Evolutionary conservation across 116 monocot species (phyloP).

Genomic region (Papilionanthe hybrid): DNA sequence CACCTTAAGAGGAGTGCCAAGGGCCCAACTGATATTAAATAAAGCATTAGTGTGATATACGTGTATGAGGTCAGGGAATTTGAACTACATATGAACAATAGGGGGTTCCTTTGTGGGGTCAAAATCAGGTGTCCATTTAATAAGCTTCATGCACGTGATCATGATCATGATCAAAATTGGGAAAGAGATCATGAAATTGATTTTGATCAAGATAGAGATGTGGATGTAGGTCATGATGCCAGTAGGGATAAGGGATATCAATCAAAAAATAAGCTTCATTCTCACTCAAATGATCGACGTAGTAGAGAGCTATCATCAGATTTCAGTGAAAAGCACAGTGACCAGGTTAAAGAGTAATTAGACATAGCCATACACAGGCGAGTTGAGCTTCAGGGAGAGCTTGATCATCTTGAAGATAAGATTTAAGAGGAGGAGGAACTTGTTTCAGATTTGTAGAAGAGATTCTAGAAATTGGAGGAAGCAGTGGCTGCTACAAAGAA

Average conservation of each 20-base stretch:
- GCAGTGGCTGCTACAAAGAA: too few relatives aligned
- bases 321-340: conserved; percentile 48
- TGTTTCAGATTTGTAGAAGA: too few relatives aligned
- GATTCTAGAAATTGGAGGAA: too few relatives aligned
- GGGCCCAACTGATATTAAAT: too few relatives aligned
- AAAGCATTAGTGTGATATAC: too few relatives aligned
- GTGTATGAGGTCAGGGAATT: too few relatives aligned
- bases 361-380: conserved; percentile 38
- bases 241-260: conserved; percentile 45
- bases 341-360: conserved; percentile 55
- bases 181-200: conserved; percentile 47
- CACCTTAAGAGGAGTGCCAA: too few relatives aligned
- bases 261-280: conserved; percentile 26
- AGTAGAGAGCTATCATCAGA: conserved; percentile 65
- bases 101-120: too few relatives aligned
- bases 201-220: conserved; percentile 40
- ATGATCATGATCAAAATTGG: conserved; percentile 34
- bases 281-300: conserved; percentile 21
- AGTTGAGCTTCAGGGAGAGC: conserved; percentile 73
- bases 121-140: too few relatives aligned
- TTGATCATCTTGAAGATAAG: too few relatives aligned
- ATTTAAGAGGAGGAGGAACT: too few relatives aligned
- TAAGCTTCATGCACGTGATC: conserved; percentile 7
- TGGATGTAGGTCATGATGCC: conserved; percentile 40
- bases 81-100: too few relatives aligned